phyloP scores from a whole-genome alignment of 164 flowering plant genomes.

The Dillenia turbinata region DNA sequence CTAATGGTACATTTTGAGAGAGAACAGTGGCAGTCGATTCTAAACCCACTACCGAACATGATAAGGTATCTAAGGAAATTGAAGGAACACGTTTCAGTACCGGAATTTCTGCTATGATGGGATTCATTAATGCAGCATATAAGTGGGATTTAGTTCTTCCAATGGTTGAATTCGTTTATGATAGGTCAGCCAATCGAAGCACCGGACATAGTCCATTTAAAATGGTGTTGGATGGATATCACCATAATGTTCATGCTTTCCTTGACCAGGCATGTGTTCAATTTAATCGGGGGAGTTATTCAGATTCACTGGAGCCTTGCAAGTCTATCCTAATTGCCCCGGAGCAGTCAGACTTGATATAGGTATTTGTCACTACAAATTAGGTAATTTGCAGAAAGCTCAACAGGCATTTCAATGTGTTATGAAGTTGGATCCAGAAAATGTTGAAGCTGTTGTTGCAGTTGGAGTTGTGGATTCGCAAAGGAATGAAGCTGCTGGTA shows the following conservation, averaged over 20 bases:
- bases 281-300: constrained; percentile 71
- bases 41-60: constrained; percentile 54
- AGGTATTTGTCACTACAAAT: constrained; percentile 82
- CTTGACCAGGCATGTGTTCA: constrained; percentile 98
- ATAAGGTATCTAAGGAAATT: constrained; percentile 65
- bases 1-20: constrained; percentile 42
- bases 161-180: too few relatives aligned
- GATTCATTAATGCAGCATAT: constrained; percentile 62
- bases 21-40: constrained; percentile 46
- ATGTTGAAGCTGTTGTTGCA: constrained; percentile 94
- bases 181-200: too few relatives aligned
- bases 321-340: constrained; percentile 79
- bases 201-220: constrained; percentile 48
- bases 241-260: constrained; percentile 87
- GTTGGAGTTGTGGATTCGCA: constrained; percentile 83
- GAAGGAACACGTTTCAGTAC: constrained; percentile 73
- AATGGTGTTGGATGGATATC: constrained; percentile 83
- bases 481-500: constrained; percentile 80
- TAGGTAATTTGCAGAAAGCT: constrained; percentile 86
- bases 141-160: constrained; percentile 20
- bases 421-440: constrained; percentile 89
- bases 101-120: constrained; percentile 82
- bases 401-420: constrained; percentile 83
- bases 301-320: constrained; percentile 86
- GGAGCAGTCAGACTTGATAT: constrained; percentile 90